Evolutionary conservation across 495 filamentous ascomycete species (phyloP).

Genomic region (Cudoniella acicularis): DNA sequence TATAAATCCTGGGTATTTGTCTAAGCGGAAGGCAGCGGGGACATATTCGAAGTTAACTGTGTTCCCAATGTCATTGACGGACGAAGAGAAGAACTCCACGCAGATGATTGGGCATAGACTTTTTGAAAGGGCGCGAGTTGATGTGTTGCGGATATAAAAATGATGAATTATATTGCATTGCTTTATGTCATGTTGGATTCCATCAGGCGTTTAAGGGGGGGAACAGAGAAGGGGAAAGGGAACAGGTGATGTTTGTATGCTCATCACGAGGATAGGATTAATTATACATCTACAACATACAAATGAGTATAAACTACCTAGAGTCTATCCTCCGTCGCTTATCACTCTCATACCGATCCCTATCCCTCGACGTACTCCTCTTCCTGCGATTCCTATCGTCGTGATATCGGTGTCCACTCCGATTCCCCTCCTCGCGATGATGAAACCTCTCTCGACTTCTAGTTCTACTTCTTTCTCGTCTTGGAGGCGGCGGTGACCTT

Average conservation of each 20-base stretch:
- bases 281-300: conserved; percentile 7
- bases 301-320: conserved; percentile 7
- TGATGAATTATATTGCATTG: neutral
- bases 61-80: conserved; percentile 54
- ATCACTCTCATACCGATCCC: conserved; percentile 54
- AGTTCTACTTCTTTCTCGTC: neutral
- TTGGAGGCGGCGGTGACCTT: conserved; percentile 30
- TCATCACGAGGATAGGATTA: too few relatives aligned
- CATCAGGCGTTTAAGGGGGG: neutral
- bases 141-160: conserved; percentile 74
- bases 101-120: conserved; percentile 53
- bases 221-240: too few relatives aligned
- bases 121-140: conserved; percentile 79
- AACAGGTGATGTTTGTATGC: neutral
- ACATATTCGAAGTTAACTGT: conserved; percentile 77
- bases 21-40: conserved; percentile 73
- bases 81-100: conserved; percentile 48
- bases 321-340: conserved; percentile 63
- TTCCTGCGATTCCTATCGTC: conserved; percentile 54
- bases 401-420: conserved; percentile 41
- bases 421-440: neutral
- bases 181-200: neutral
- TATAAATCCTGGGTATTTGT: conserved; percentile 85
- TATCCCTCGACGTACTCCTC: conserved; percentile 59
- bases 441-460: neutral